A percentile compares a stretch with the other conserved stretches of the same genome.
Evolutionary conservation across 345 rosid genomes (phyloP).

Genomic region (Brassica rapa): DNA sequence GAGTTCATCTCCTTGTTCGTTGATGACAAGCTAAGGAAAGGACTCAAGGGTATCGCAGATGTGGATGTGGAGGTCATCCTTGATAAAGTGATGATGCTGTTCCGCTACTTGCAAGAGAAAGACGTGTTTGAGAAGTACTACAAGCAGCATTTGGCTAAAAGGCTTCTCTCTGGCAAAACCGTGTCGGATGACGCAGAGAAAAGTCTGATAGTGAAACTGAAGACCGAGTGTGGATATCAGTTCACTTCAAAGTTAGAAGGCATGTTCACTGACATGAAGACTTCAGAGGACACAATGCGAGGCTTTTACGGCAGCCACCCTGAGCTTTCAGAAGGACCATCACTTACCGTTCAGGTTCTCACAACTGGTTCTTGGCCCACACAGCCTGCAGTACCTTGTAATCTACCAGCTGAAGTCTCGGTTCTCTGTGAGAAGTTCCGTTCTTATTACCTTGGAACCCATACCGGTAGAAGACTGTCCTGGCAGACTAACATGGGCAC

Average conservation of each 20-base stretch:
- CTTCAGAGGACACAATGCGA: slow-evolving; percentile 93
- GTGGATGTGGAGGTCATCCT: slow-evolving; percentile 90
- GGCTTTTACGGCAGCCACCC: slow-evolving; percentile 73
- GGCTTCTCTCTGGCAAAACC: slow-evolving; percentile 91
- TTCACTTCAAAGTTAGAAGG: slow-evolving; percentile 98
- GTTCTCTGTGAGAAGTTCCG: slow-evolving; percentile 92
- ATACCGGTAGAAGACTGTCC: slow-evolving; percentile 87
- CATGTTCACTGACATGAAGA: slow-evolving; percentile 99
- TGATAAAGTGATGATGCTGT: slow-evolving; percentile 98
- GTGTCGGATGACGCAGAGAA: slow-evolving; percentile 96
- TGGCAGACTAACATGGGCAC: slow-evolving; percentile 99
- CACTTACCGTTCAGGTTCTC: slow-evolving; percentile 87
- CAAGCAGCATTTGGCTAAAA: slow-evolving; percentile 96
- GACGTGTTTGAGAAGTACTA: slow-evolving; percentile 97
- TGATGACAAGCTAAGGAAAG: slow-evolving; percentile 93
- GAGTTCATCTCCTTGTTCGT: slow-evolving; percentile 93
- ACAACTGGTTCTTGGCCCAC: slow-evolving; percentile 99
- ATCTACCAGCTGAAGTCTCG: slow-evolving; percentile 88
- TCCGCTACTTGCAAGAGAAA: slow-evolving; percentile 98
- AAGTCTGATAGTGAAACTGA: slow-evolving; percentile 92
- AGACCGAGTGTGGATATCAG: slow-evolving; percentile 97
- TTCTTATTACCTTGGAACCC: slow-evolving; percentile 91
- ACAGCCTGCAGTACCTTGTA: slow-evolving; percentile 78
- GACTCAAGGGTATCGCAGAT: slow-evolving; percentile 86
- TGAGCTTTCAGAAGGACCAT: slow-evolving; percentile 83